Evolutionary conservation across 2,329 filamentous ascomycete species (phyloP).

Genomic region (Shiraia sp.): DNA sequence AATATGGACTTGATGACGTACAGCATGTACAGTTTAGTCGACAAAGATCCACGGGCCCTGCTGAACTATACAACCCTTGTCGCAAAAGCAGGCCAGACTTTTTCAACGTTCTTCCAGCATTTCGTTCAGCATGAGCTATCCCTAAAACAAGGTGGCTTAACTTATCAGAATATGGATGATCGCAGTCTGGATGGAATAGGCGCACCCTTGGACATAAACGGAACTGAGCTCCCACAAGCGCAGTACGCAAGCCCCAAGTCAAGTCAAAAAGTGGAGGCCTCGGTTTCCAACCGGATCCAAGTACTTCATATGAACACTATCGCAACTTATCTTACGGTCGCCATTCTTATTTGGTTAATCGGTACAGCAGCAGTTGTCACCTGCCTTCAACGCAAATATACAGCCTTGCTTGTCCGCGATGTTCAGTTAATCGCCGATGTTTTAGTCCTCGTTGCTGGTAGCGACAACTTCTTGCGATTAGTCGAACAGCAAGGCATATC

Average conservation of each 20-base stretch:
- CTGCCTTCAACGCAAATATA: conserved; percentile 21
- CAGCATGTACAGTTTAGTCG: conserved; percentile 29
- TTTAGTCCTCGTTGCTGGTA: conserved; percentile 26
- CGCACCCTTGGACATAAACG: conserved; percentile 4
- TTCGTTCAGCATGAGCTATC: conserved; percentile 13
- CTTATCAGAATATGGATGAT: conserved; percentile 28
- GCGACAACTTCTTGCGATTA: conserved; percentile 23
- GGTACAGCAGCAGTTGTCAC: conserved; percentile 15
- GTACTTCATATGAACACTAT: conserved; percentile 22
- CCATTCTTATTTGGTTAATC: conserved; percentile 25
- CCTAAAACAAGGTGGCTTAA: conserved; percentile 20
- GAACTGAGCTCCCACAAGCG: conserved; percentile 2
- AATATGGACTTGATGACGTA: conserved; percentile 40
- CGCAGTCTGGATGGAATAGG: conserved; percentile 9
- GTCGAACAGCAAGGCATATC: conserved; percentile 16
- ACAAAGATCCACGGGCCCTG: conserved; percentile 20
- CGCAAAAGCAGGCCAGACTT: conserved; percentile 21
- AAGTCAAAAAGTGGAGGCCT: conserved; percentile 11
- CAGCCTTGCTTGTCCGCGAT: conserved; percentile 16
- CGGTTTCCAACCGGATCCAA: conserved; percentile 15
- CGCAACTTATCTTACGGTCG: conserved; percentile 21
- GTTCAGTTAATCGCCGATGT: conserved; percentile 29
- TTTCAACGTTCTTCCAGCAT: conserved; percentile 26
- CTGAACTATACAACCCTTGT: conserved; percentile 14
- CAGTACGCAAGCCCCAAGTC: conserved; percentile 9